Conservation (phyloP, 1,139 yeast genomes). For the Kurtzmaniella quercitrusa region DNA sequence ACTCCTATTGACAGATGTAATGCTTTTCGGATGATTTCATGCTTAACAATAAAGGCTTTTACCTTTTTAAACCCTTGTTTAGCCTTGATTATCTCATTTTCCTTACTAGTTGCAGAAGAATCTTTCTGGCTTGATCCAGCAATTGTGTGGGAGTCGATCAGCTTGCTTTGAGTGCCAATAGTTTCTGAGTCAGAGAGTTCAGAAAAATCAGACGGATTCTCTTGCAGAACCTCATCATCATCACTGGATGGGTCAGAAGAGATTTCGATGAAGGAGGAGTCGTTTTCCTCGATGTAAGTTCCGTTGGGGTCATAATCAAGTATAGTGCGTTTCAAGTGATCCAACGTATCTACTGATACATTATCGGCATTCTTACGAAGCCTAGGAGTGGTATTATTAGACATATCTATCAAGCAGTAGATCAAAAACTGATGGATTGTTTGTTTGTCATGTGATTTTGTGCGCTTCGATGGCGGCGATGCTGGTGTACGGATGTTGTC, state of each 20-base stretch:
- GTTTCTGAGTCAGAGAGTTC: not conserved
- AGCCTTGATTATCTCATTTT: not conserved
- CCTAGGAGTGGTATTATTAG: not conserved
- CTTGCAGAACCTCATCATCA: slow-evolving; percentile 14
- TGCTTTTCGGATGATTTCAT: slow-evolving; percentile 83
- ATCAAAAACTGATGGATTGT: not conserved
- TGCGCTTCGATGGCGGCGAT: not conserved
- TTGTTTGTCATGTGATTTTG: not conserved
- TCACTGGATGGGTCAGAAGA: slow-evolving; percentile 16
- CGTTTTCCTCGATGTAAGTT: slow-evolving; percentile 37
- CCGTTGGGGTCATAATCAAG: slow-evolving; percentile 24
- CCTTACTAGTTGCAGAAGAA: not conserved
- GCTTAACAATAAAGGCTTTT: slow-evolving; percentile 58
- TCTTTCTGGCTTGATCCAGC: not conserved
- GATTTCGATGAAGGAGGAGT: slow-evolving; percentile 28
- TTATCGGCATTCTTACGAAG: not conserved
- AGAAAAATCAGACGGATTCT: slow-evolving; percentile 4
- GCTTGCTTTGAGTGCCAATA: not conserved
- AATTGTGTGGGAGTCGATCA: not conserved
- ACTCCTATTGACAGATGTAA: slow-evolving; percentile 88
- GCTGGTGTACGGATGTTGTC: not conserved
- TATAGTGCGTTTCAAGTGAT: slow-evolving; percentile 15
- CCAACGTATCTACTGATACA: not conserved
- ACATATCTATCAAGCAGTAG: not conserved
- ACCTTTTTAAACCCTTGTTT: slow-evolving; percentile 17